Evolutionary conservation across 257 asterid species (phyloP).

Genomic region (Perilla frutescens): DNA sequence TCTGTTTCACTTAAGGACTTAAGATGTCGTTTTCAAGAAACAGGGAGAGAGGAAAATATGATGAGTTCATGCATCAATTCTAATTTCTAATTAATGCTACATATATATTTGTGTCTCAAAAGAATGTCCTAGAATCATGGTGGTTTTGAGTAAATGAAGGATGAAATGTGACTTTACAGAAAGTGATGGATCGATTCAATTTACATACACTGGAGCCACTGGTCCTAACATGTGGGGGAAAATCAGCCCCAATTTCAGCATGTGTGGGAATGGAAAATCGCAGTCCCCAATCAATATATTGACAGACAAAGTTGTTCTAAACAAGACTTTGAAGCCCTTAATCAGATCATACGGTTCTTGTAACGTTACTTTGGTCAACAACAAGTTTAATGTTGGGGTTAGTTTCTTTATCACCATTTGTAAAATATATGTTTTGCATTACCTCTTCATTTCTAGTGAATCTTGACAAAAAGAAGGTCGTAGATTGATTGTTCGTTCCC

Average conservation of each 20-base stretch:
- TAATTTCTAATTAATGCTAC: not conserved
- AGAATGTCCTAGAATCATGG: not conserved
- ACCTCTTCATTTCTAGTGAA: too few species aligned
- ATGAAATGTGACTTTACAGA: conserved; percentile 33
- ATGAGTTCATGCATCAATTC: not conserved
- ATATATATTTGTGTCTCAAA: too few species aligned
- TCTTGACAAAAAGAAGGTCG: too few species aligned
- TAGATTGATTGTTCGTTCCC: too few species aligned
- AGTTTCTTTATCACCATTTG: conserved; percentile 12
- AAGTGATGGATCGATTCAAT: conserved; percentile 39
- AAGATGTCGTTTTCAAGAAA: too few species aligned
- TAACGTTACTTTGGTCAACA: conserved; percentile 74
- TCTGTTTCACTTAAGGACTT: too few species aligned
- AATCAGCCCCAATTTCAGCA: conserved; percentile 69
- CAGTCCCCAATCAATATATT: conserved; percentile 83
- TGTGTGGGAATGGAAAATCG: conserved; percentile 63
- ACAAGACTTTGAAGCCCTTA: conserved; percentile 63
- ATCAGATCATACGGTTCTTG: conserved; percentile 50
- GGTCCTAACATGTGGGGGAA: conserved; percentile 82
- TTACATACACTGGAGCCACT: conserved; percentile 66
- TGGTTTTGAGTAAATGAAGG: too few species aligned
- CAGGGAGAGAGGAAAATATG: too few species aligned
- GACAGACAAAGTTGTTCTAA: conserved; percentile 44
- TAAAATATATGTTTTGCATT: too few species aligned
- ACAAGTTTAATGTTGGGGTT: conserved; percentile 83